A percentile compares a stretch with the other conserved stretches of the same genome.
Evolutionary conservation across 768 basidiomycete species (phyloP).

Genomic region (Hemileccinum rubropunctum): DNA sequence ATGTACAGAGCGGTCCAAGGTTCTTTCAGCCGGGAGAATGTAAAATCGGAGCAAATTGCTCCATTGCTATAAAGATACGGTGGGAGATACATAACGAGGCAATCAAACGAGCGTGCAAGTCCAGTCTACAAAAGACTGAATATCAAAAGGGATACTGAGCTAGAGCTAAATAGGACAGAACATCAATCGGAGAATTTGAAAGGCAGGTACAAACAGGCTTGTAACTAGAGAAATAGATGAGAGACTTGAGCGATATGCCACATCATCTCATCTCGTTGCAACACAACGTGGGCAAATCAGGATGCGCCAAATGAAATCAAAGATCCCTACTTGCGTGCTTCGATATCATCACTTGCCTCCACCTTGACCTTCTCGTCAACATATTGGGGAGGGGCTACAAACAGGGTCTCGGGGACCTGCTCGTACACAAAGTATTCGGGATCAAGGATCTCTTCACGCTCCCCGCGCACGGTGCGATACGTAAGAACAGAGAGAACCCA

Average conservation of each 20-base stretch:
- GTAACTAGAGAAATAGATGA: conserved; percentile 7
- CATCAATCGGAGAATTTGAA: conserved; percentile 2
- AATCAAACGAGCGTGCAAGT: background rate
- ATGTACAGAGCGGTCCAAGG: no score
- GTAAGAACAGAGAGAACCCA: conserved; percentile 67
- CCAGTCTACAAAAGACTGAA: background rate
- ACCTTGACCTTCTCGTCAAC: conserved; percentile 49
- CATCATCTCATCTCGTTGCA: background rate
- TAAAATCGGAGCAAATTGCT: background rate
- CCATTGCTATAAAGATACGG: background rate
- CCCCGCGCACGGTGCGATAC: conserved; percentile 53
- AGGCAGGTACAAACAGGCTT: background rate
- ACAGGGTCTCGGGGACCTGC: conserved; percentile 45
- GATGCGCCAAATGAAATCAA: background rate
- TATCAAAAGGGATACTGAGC: conserved; percentile 1
- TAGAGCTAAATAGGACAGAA: conserved; percentile 1
- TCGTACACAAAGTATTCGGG: conserved; percentile 43
- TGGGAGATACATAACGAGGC: background rate
- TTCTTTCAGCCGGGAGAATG: background rate
- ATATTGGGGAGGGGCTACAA: conserved; percentile 57
- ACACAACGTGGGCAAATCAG: background rate
- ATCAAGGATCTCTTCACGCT: conserved; percentile 40
- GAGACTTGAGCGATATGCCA: background rate
- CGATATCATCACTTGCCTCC: conserved; percentile 9
- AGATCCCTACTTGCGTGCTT: conserved; percentile 17